phyloP scores from a whole-genome alignment of 2,329 filamentous ascomycete species.

The Penicillium sp. region DNA sequence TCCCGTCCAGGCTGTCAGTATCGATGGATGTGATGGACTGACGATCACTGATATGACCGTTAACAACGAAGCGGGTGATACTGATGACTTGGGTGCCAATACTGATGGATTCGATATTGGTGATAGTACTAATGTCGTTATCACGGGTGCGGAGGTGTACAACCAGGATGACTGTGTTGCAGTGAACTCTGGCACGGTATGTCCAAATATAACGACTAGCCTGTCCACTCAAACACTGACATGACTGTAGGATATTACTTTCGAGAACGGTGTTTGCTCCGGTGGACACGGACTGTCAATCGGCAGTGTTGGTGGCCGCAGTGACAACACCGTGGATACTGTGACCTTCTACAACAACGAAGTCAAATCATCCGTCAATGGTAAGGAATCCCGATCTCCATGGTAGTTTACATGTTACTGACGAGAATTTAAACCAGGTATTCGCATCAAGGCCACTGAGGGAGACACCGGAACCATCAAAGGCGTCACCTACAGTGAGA shows the following conservation, averaged over 20 bases:
- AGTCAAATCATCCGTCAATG: slow-evolving; percentile 46
- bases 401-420: not conserved
- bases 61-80: slow-evolving; percentile 56
- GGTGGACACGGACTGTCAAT: slow-evolving; percentile 37
- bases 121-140: slow-evolving; percentile 50
- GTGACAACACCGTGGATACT: slow-evolving; percentile 54
- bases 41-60: slow-evolving; percentile 55
- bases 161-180: slow-evolving; percentile 66
- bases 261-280: slow-evolving; percentile 47
- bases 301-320: slow-evolving; percentile 47
- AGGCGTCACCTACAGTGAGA: slow-evolving; percentile 54
- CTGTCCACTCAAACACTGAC: too few species aligned
- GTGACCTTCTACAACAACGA: slow-evolving; percentile 52
- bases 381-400: not conserved
- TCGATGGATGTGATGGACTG: slow-evolving; percentile 48
- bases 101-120: slow-evolving; percentile 63
- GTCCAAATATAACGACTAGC: not conserved
- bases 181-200: slow-evolving; percentile 52
- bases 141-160: slow-evolving; percentile 54
- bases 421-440: slow-evolving; percentile 12
- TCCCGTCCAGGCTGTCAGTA: slow-evolving; percentile 38
- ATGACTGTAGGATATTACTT: slow-evolving; percentile 43
- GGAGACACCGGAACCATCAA: slow-evolving; percentile 54
- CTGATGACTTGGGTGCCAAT: slow-evolving; percentile 49
- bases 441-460: slow-evolving; percentile 52